Conservation (phyloP, 768 basidiomycete genomes). For the Lentinula guzmanii region DNA sequence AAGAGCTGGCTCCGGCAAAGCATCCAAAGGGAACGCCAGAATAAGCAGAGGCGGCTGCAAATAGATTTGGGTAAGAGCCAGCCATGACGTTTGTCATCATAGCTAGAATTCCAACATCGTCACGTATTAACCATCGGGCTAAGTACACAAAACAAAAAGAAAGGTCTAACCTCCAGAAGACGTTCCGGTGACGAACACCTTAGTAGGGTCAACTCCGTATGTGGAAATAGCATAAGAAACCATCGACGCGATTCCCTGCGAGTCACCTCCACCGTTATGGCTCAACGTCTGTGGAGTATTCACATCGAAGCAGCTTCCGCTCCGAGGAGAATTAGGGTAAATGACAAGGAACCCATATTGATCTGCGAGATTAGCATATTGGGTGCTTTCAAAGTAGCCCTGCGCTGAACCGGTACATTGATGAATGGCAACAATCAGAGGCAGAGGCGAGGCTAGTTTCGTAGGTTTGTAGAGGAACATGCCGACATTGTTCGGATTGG, state of each 20-base stretch:
- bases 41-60: constrained; percentile 41
- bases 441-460: constrained; percentile 28
- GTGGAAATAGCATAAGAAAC: constrained; percentile 41
- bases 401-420: constrained; percentile 47
- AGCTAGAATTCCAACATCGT: constrained; percentile 15
- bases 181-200: constrained; percentile 46
- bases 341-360: constrained; percentile 44
- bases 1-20: constrained; percentile 40
- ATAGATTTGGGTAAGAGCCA: constrained; percentile 48
- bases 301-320: constrained; percentile 50
- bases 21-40: constrained; percentile 52
- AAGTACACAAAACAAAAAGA: not conserved
- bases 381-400: constrained; percentile 42
- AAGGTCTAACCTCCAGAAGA: constrained; percentile 35
- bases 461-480: constrained; percentile 41
- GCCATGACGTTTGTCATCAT: constrained; percentile 58
- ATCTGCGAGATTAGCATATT: constrained; percentile 45
- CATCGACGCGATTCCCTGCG: constrained; percentile 41
- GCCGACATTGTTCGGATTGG: constrained; percentile 47
- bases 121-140: not conserved
- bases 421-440: constrained; percentile 48
- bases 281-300: constrained; percentile 43
- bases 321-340: constrained; percentile 36
- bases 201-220: constrained; percentile 38
- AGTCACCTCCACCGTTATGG: constrained; percentile 53